Conservation (phyloP, 495 filamentous ascomycete species). For the Talaromyces wortmannii region DNA sequence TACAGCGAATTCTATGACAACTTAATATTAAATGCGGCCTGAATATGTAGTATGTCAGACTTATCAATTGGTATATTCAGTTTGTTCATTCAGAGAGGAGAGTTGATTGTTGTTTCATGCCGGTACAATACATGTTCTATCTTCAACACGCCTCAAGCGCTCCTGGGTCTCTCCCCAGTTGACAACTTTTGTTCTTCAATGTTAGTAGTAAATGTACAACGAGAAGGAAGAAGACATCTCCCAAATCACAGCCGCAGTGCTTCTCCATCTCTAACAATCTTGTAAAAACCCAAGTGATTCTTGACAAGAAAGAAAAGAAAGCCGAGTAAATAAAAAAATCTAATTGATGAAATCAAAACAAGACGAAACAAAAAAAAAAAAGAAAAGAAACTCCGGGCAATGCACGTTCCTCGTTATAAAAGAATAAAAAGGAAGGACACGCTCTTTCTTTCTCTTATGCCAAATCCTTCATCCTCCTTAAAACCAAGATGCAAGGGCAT, state of each 20-base stretch:
- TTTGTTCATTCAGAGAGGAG: background rate
- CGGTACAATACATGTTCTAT: background rate
- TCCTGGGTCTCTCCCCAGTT: background rate
- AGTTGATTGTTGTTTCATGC: background rate
- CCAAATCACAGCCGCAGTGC: background rate
- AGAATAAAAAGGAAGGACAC: background rate
- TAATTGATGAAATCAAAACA: background rate
- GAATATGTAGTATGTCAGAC: too few relatives aligned
- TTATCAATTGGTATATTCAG: background rate
- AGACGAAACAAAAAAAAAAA: background rate
- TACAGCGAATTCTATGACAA: too few relatives aligned
- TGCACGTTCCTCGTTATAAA: background rate
- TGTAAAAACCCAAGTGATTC: too few relatives aligned
- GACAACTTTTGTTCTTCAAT: background rate
- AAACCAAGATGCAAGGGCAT: background rate
- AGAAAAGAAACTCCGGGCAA: slow-evolving; percentile 1
- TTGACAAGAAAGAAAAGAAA: background rate
- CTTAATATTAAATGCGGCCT: too few relatives aligned
- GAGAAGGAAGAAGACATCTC: too few relatives aligned
- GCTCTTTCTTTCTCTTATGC: background rate
- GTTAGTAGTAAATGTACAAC: background rate
- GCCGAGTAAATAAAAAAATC: background rate
- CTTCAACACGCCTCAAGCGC: background rate
- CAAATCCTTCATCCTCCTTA: background rate
- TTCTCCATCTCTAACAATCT: background rate